Evolutionary conservation across 352 stramenopile genomes (phyloP).

Genomic region (Globisporangium acanthophoron): DNA sequence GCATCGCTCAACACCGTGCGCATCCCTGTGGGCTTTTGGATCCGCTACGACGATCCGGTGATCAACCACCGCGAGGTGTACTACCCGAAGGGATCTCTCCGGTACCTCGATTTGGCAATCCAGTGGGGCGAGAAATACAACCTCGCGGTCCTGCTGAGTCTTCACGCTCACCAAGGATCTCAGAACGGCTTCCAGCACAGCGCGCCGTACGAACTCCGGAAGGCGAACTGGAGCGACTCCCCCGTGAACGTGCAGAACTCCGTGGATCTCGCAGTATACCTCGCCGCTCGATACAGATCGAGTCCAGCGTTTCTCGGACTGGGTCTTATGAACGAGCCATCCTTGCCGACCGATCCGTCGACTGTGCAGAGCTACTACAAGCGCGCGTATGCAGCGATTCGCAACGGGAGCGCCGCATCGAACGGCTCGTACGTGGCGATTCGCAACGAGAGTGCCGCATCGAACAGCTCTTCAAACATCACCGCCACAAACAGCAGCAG

Average conservation of each 20-base stretch:
- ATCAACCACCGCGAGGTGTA: slow-evolving; percentile 14
- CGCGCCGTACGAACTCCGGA: slow-evolving; percentile 12
- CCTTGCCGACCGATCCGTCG: slow-evolving; percentile 10
- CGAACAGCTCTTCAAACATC: not conserved
- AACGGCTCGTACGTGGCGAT: slow-evolving; percentile 27
- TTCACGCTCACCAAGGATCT: slow-evolving; percentile 45
- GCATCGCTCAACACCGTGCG: slow-evolving; percentile 40
- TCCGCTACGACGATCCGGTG: slow-evolving; percentile 21
- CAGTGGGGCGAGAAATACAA: slow-evolving; percentile 50
- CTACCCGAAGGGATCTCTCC: slow-evolving; percentile 19
- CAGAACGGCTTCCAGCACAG: slow-evolving; percentile 60
- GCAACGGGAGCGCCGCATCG: slow-evolving; percentile 8
- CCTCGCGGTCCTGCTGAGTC: slow-evolving; percentile 45
- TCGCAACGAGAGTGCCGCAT: slow-evolving; percentile 11
- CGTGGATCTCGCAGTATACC: slow-evolving; percentile 25
- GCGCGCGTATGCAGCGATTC: slow-evolving; percentile 32
- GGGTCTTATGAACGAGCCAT: slow-evolving; percentile 51
- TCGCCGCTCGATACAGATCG: slow-evolving; percentile 36
- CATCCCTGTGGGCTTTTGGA: slow-evolving; percentile 39
- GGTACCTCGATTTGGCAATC: slow-evolving; percentile 52
- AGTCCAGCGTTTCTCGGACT: slow-evolving; percentile 44
- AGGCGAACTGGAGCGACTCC: slow-evolving; percentile 19
- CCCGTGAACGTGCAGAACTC: slow-evolving; percentile 31
- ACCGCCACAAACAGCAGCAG: slow-evolving; percentile 11
- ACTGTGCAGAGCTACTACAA: slow-evolving; percentile 33